Evolutionary conservation across 108 stramenopile species (phyloP), one percentile per base, ranked within the genome.

Genomic region (Nitzschia sp.): DNA sequence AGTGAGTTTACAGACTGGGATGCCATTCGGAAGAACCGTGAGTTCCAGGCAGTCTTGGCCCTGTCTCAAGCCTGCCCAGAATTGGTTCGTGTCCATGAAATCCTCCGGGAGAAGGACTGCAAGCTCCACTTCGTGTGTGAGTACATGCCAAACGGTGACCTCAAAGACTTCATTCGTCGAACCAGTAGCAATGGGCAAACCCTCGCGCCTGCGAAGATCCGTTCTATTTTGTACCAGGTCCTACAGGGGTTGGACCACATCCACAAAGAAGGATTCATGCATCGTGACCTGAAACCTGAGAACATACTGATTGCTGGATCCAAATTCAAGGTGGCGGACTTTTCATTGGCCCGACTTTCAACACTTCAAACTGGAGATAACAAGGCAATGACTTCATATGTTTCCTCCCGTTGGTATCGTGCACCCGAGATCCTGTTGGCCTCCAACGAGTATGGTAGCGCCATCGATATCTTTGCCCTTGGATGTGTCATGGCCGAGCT

Each of bases 391-490:
- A 99, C 98, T 8, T 84, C 86, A 51, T 99, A 97, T 75, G 96
- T 99, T 10, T 86, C 88, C 11, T 97, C 98, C 0, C 72, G 97
- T 21, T 99, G 98, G 98, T 99, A 99, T 80, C 86, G 98, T 19
- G 95, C 95, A 42, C 98, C 98, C 0, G 98, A 99, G 67, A 80
- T 99, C 0, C 80, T 99, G 29, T 68, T 97, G 42, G 59, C 29
- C 15, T 72, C 79, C 25, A 70, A 79, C 3, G 40, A 55, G 19
- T 99, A 99, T 75, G 93, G 92, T 44, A 73, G 78, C 5, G 92
- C 97, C 38, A 88, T 97, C 64, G 98, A 99, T 80, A 66, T 90
- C 40, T 99, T 93, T 67, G 97, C 96, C 11, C 71, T 85, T 53
- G 98, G 97, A 9, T 88, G 93, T 72, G 86, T 99, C 44, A 79